Conservation (phyloP, 306 rosid genomes). For the Arachis hypogaea region DNA sequence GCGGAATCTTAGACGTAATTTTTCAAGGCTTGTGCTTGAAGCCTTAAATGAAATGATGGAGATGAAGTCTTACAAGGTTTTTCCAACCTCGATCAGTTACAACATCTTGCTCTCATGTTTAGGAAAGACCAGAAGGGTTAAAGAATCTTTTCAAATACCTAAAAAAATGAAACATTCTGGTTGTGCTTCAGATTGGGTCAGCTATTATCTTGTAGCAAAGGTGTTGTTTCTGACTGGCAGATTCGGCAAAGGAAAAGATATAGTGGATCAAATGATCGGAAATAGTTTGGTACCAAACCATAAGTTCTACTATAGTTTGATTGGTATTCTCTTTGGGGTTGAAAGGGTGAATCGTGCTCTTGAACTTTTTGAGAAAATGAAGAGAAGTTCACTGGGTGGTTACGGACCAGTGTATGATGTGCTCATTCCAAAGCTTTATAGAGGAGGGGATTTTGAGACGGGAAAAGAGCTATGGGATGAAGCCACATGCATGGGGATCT, state of each 20-base stretch:
- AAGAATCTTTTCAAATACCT: constrained; percentile 68
- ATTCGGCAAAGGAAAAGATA: constrained; percentile 75
- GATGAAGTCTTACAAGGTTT: constrained; percentile 65
- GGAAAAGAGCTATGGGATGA: constrained; percentile 86
- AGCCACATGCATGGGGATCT: constrained; percentile 63
- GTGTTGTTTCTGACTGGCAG: constrained; percentile 72
- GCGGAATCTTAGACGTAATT: constrained; percentile 64
- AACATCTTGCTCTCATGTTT: constrained; percentile 75
- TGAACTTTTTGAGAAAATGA: constrained; percentile 78
- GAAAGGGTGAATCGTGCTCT: constrained; percentile 75
- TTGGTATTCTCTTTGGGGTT: constrained; percentile 77
- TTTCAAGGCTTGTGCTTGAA: constrained; percentile 87
- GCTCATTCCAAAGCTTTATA: constrained; percentile 76
- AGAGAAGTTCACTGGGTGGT: constrained; percentile 67
- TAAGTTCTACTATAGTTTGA: constrained; percentile 80
- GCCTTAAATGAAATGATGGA: constrained; percentile 82
- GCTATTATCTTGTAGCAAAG: constrained; percentile 71
- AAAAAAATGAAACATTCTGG: constrained; percentile 65
- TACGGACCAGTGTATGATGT: constrained; percentile 85
- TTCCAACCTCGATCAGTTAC: constrained; percentile 65
- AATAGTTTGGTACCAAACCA: constrained; percentile 60
- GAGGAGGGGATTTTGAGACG: constrained; percentile 72
- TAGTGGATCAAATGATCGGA: constrained; percentile 73
- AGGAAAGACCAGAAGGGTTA: constrained; percentile 75
- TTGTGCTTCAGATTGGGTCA: constrained; percentile 65